Evolutionary conservation across 1,139 yeast species (phyloP), one percentile per base, ranked within the genome.

Genomic region (Suhomyces coccinellae): DNA sequence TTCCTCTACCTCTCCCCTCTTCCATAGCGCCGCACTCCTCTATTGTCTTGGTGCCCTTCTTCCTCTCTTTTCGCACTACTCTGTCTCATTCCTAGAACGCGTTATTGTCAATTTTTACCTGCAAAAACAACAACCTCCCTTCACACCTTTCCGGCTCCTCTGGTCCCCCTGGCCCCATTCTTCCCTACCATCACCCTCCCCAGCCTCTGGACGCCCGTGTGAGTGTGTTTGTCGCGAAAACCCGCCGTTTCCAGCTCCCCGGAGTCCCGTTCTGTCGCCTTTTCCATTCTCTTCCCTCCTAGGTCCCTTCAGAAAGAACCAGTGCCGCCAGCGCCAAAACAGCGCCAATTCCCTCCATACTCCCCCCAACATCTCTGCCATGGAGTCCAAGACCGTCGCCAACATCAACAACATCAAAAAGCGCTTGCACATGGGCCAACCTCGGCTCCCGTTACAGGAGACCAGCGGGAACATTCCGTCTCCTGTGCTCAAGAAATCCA

Each of bases 361-460:
- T 26, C 8, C 27, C 9, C 12, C 29, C 26, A 13, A 12, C 15
- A 17, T 13, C 29, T 10, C 7, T 33, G 30, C 14, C 26, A 45
- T 41, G 48, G 45, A 41, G 26, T 39, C 48, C 34, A 45, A 38
- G 14, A 31, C 32, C 30, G 15, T 39, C 24, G 34, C 33, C 15
- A 29, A 38, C 17, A 31, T 41, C 35, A 35, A 41, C 37, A 43
- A 43, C 28, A 35, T 46, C 38, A 46, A 46, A 16, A 54, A 53
- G 40, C 47, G 56, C 31, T 45, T 50, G 35, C 51, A 49, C 30
- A 45, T 52, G 46, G 46, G 43, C 24, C 43, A 45, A 41, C 52
- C 63, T n/a, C 55, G 79, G 48, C 62, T 64, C 30, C 79, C 79
- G 4, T 64, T 74, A 48, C 66, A 66, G 53, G 79, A 74, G 52